A percentile compares a stretch with the other conserved stretches of the same genome.
Conservation (phyloP, 495 filamentous ascomycete species). For the Aspergillus funiculosus region DNA sequence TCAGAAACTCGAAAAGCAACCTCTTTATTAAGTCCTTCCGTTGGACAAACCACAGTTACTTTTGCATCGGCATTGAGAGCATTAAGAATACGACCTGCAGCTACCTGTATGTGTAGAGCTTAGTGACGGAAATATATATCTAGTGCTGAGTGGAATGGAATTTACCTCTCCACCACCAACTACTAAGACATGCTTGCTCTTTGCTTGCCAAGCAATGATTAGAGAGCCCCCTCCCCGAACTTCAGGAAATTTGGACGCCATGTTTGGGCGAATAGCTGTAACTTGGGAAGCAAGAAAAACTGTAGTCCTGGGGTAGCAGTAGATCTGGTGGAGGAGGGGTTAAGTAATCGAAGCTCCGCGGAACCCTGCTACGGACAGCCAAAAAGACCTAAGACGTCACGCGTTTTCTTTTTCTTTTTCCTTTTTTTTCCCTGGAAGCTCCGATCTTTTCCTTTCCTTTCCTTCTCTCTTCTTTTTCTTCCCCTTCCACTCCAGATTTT, state of each 20-base stretch:
- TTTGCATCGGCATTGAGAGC: constrained; percentile 90
- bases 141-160: neutral
- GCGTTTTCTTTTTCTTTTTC: constrained; percentile 10
- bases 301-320: neutral
- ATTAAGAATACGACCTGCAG: constrained; percentile 86
- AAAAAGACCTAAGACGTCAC: neutral
- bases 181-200: constrained; percentile 74
- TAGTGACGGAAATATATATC: constrained; percentile 15
- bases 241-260: constrained; percentile 62
- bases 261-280: constrained; percentile 25
- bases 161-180: constrained; percentile 89
- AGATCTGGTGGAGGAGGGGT: neutral
- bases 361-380: constrained; percentile 2
- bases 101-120: constrained; percentile 56
- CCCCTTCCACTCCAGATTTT: constrained; percentile 15
- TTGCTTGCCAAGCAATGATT: constrained; percentile 91
- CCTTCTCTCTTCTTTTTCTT: constrained; percentile 2
- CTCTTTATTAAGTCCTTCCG: constrained; percentile 77
- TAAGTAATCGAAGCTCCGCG: neutral
- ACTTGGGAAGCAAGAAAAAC: neutral
- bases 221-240: constrained; percentile 87
- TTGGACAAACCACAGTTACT: constrained; percentile 77
- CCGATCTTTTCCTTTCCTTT: constrained; percentile 5
- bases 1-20: constrained; percentile 72
- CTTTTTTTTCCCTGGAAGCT: constrained; percentile 5